Evolutionary conservation across 192 early-diverging fungal genomes (phyloP), one percentile per base, ranked within the genome.

Genomic region (Umbelopsis sp.): DNA sequence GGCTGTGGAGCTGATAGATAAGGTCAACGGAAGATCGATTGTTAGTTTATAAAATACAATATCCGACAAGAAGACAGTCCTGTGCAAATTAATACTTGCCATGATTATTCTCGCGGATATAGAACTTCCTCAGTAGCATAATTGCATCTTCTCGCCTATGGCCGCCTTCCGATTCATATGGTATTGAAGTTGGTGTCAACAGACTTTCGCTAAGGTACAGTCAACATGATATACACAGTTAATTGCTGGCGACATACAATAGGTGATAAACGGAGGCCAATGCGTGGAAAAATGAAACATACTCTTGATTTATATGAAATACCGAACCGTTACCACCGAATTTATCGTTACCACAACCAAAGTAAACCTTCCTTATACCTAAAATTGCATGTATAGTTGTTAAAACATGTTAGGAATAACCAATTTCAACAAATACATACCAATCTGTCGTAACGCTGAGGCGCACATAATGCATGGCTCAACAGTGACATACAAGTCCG

Each of bases 401-500:
- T 26, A 31, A 6, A 3, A 22, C 0, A 43, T 31, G 38, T 41
- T 52, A 25, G 7, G 12, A 36, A 29, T 9, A 70, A 24, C 51
- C 5, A 29, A 4, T 43, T 21, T 34, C 20, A 25, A 20, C 11
- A 71, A 9, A 11, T 14, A 29, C 77, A 44, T 81, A 88, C 88
- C 79, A 25, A 97, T 70, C 69, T 93, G 92, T 14, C 96, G 77
- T 65, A 98, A 76, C 7, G 97, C 98, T 45, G 94, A 90, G 0
- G 95, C 95, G 67, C 97, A 99, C 98, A 98, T 99, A 5, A 99
- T 84, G 76, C 98, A 99, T 0, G 98, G 97, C 77, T 98, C 98
- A 0, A 99, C 95, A 0, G 98, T 97, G 17, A 99, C 98, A 78
- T 97, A 99, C 25, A 99, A 81, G 45, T 88, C 90, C 25, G 85